Evolutionary conservation across 2,329 filamentous ascomycete species (phyloP).

Genomic region (Ceratocystis variospora): DNA sequence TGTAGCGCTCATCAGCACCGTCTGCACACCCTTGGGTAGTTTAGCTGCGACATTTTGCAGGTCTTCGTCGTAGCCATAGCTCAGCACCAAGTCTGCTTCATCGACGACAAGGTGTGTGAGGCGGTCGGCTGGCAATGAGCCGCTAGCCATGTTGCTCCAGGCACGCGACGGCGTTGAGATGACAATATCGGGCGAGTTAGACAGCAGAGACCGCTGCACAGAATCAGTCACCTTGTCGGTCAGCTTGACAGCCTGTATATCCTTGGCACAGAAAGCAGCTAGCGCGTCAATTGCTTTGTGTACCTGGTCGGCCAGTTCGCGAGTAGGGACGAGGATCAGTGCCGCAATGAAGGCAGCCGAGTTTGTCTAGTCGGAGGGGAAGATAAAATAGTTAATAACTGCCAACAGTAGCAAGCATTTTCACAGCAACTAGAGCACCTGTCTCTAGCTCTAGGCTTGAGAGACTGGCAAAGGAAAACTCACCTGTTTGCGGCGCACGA

Average conservation of each 20-base stretch:
- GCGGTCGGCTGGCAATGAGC: constrained; percentile 52
- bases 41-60: constrained; percentile 64
- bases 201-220: constrained; percentile 74
- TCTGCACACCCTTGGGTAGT: constrained; percentile 75
- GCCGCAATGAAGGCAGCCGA: constrained; percentile 47
- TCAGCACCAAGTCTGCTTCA: constrained; percentile 84
- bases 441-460: neutral
- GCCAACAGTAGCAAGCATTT: neutral
- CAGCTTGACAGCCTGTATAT: constrained; percentile 69
- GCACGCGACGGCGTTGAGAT: constrained; percentile 83
- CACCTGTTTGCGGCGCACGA: constrained; percentile 64
- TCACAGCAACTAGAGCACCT: neutral
- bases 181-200: constrained; percentile 75
- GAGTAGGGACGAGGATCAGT: constrained; percentile 86
- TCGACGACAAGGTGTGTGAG: constrained; percentile 76
- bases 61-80: constrained; percentile 88
- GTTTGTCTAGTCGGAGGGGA: constrained; percentile 27
- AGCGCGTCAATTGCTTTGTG: constrained; percentile 64
- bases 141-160: constrained; percentile 53
- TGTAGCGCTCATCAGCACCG: constrained; percentile 86
- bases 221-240: constrained; percentile 81
- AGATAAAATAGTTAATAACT: constrained; percentile 15
- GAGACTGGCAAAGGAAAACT: constrained; percentile 18
- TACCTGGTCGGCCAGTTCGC: constrained; percentile 87
- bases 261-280: constrained; percentile 69